Conservation (phyloP, 2,329 filamentous ascomycete species). For the Penicillium sp. region DNA sequence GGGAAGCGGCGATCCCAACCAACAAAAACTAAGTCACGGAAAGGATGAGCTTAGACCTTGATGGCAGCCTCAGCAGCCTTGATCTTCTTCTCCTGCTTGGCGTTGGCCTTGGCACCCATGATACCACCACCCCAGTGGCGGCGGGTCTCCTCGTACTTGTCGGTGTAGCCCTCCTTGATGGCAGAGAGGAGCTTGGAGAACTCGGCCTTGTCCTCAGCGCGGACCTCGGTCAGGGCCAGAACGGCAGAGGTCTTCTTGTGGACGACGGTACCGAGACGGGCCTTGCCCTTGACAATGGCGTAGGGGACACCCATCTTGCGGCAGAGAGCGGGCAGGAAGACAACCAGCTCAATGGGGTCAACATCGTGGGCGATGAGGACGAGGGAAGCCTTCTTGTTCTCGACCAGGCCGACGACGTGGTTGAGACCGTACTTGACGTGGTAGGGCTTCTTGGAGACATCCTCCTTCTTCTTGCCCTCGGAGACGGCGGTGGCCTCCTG, state of each 20-base stretch:
- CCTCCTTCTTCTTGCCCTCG: conserved; percentile 99
- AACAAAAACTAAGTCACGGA: conserved; percentile 20
- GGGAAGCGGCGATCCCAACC: conserved; percentile 24
- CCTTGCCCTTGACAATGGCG: conserved; percentile 99
- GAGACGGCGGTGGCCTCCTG: conserved; percentile 97
- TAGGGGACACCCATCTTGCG: conserved; percentile 99
- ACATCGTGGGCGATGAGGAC: conserved; percentile 99
- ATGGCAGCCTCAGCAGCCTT: conserved; percentile 91
- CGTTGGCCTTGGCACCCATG: conserved; percentile 92
- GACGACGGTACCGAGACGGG: conserved; percentile 94
- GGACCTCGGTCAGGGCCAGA: conserved; percentile 91
- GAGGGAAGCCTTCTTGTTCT: conserved; percentile 99
- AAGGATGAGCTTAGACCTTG: conserved; percentile 72
- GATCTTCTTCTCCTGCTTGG: conserved; percentile 74
- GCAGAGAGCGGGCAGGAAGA: conserved; percentile 98
- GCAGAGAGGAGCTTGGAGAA: conserved; percentile 92
- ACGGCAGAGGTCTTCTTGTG: conserved; percentile 99
- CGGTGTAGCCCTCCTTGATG: conserved; percentile 96
- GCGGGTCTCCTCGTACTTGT: conserved; percentile 87
- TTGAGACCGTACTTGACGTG: conserved; percentile 99
- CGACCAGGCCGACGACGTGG: conserved; percentile 94
- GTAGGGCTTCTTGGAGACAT: conserved; percentile 99
- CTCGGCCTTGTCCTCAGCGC: conserved; percentile 96
- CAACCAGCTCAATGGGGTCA: conserved; percentile 98
- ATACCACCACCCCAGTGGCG: conserved; percentile 99